Conservation (phyloP, 768 basidiomycete species). For the Inosperma sp. region DNA sequence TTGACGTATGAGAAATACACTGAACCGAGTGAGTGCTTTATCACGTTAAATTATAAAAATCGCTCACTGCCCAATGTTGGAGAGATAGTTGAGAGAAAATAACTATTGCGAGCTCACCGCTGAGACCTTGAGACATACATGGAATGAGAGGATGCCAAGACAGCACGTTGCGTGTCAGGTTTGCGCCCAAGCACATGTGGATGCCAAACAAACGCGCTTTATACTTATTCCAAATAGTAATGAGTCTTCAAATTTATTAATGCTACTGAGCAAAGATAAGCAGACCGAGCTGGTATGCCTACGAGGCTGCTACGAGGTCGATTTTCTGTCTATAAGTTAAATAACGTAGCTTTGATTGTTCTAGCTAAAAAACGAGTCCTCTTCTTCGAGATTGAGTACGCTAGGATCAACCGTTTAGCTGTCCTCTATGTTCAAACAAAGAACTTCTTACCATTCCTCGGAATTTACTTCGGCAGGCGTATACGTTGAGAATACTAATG, state of each 20-base stretch:
- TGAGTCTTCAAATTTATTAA: too few species aligned
- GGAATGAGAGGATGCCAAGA: too few species aligned
- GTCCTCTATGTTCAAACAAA: neutral
- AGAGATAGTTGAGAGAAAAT: neutral
- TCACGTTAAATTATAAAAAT: neutral
- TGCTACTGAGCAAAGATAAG: too few species aligned
- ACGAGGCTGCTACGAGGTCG: too few species aligned
- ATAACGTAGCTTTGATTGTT: neutral
- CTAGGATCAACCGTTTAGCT: neutral
- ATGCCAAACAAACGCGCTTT: neutral
- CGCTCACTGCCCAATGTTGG: slow-evolving; percentile 4
- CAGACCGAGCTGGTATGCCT: too few species aligned
- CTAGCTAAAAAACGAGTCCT: neutral
- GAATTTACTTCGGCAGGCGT: slow-evolving; percentile 82
- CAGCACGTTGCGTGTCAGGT: too few species aligned
- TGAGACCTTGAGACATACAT: too few species aligned
- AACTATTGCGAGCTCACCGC: neutral
- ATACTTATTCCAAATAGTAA: too few species aligned
- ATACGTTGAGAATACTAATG: slow-evolving; percentile 86
- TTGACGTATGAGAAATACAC: slow-evolving; percentile 14
- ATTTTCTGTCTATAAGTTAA: neutral
- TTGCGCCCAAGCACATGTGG: neutral
- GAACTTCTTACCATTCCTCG: slow-evolving; percentile 63
- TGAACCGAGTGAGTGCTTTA: neutral
- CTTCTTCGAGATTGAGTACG: slow-evolving; percentile 16